Base-by-base conservation (phyloP, 495 filamentous ascomycete species). In the Trichoderma gamsii region DNA sequence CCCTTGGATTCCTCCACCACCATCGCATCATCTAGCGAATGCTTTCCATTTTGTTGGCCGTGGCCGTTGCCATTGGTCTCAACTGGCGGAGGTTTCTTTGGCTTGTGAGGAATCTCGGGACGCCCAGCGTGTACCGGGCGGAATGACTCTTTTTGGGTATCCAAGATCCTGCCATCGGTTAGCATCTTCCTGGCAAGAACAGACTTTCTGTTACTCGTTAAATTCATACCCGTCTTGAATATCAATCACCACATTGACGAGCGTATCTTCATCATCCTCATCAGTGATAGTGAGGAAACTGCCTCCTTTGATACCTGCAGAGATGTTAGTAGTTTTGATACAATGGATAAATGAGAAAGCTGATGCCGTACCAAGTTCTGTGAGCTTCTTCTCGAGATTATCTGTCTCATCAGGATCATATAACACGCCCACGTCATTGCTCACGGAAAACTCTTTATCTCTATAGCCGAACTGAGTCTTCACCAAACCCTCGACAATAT, bases 401-500 rank as follows among this genome's bases (percentile, higher is more conserved):
- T 96, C 93, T 8, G 92, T 91, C 70, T 93, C 82, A 67, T 98
- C 95, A 0, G 87, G 86, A 72, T 97, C 95, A 73, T 96, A 99
- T 6, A 98, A 81, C 9, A 90, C 79, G 63, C 87, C 88, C n/a
- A 81, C 76, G 3, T 89, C 88, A 63, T 85, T 92, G 69, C 84
- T 87, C 68, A 99, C 81, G 15, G 86, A 88, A 44, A 97, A 84
- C 46, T 97, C 93, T 66, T 79, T 82, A 23, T 93, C 89, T 11
- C 89, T 87, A 74, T 96, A 98, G 13, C 91, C 91, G 4, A 97
- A 78, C 65, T 90, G 76, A 13, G 79, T 63, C 66, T 85, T 85
- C 16, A 97, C 77, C 38, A 96, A 79, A 59, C 85, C 85, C 67
- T 94, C 85, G 0, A 99, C 88, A 6, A 99, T 79, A 72, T 97